Evolutionary conservation across 305 asterid genomes (phyloP).

Genomic region (Fraxinus baroniana): DNA sequence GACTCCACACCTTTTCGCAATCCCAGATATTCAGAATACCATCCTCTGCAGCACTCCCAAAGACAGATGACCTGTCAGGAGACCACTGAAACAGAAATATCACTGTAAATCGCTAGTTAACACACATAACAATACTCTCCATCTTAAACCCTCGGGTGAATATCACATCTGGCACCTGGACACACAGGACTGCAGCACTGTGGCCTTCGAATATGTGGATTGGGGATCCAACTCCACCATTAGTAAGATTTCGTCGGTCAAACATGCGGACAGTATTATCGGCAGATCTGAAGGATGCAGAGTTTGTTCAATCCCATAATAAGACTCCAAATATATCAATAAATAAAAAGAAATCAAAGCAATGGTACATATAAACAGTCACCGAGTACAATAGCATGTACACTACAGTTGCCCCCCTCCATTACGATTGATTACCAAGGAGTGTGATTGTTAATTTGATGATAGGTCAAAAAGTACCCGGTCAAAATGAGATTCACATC

Average conservation of each 20-base stretch:
- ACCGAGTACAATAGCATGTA: background rate
- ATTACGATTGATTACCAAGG: background rate
- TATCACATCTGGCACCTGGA: constrained; percentile 53
- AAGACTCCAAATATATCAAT: background rate
- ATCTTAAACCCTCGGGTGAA: background rate
- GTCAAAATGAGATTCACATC: constrained; percentile 83
- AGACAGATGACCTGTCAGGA: constrained; percentile 83
- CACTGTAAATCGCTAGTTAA: constrained; percentile 1
- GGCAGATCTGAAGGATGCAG: constrained; percentile 64
- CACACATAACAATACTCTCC: background rate
- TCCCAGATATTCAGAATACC: constrained; percentile 94
- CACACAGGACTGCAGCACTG: constrained; percentile 89
- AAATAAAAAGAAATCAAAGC: background rate
- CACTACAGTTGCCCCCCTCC: background rate
- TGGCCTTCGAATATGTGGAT: constrained; percentile 81
- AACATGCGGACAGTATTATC: constrained; percentile 86
- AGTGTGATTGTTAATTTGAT: background rate
- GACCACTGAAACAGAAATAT: constrained; percentile 70
- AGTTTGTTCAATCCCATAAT: constrained; percentile 3
- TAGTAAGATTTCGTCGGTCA: constrained; percentile 86
- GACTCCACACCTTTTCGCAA: constrained; percentile 52
- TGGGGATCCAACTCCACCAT: constrained; percentile 90
- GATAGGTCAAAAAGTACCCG: constrained; percentile 48
- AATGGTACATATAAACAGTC: background rate
- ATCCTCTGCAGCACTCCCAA: constrained; percentile 98